Evolutionary conservation across 495 filamentous ascomycete genomes (phyloP).

Genomic region (Penicillium ochrochloron): DNA sequence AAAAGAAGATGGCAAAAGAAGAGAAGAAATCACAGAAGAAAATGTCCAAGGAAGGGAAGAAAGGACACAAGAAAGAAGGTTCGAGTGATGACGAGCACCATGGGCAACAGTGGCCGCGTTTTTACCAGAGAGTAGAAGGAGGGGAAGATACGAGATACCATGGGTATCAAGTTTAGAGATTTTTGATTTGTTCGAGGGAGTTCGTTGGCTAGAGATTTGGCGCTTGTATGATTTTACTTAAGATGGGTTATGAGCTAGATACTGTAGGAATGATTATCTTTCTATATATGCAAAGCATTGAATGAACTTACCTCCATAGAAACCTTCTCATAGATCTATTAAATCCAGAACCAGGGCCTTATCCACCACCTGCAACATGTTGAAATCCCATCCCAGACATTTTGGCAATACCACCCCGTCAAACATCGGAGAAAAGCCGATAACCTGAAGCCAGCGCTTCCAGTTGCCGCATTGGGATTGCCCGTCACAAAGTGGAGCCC

Average conservation of each 20-base stretch:
- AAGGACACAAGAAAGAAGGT: neutral
- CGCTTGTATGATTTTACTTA: neutral
- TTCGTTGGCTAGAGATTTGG: neutral
- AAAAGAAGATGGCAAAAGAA: conserved; percentile 10
- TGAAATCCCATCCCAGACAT: neutral
- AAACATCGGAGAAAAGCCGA: neutral
- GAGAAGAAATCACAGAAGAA: conserved; percentile 19
- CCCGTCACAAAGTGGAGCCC: neutral
- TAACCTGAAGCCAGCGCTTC: neutral
- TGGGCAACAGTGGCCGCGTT: neutral
- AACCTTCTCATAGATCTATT: neutral
- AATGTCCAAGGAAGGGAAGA: conserved; percentile 13
- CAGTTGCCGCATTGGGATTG: neutral
- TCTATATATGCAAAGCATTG: neutral
- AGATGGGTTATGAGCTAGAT: neutral
- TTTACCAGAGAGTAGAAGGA: neutral
- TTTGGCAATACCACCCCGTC: neutral
- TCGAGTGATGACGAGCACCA: neutral
- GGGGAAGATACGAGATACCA: neutral
- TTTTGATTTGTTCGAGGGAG: too few relatives aligned
- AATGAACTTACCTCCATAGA: neutral
- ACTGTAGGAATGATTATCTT: neutral
- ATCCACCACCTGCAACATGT: neutral
- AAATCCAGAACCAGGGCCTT: neutral
- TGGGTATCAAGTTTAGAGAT: neutral